Evolutionary conservation across 176 grass and related monocot species (phyloP).

Genomic region (Paspalum notatum): DNA sequence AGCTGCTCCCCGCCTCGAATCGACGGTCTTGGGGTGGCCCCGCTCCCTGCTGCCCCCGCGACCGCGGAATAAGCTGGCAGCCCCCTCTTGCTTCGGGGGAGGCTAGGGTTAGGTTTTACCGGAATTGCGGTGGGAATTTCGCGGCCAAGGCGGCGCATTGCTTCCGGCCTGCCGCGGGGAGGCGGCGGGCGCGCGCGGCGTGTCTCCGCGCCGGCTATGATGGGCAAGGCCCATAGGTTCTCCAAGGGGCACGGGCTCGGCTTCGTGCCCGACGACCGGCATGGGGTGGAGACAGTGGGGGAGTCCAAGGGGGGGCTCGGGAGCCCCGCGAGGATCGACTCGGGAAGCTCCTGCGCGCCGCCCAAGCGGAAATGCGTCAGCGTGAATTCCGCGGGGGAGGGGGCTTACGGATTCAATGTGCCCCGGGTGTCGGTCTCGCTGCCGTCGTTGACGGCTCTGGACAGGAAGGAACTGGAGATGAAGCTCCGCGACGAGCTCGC

Average conservation of each 20-base stretch:
- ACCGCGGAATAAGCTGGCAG: conserved; percentile 36
- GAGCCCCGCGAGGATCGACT: conserved; percentile 62
- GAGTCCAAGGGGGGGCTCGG: conserved; percentile 64
- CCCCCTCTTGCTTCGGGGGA: not conserved
- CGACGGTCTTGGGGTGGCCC: conserved; percentile 36
- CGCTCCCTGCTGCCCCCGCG: not conserved
- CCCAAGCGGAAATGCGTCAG: conserved; percentile 72
- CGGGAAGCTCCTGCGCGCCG: conserved; percentile 62
- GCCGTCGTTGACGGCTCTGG: conserved; percentile 50
- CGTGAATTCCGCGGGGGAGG: conserved; percentile 36
- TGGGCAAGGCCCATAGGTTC: conserved; percentile 95
- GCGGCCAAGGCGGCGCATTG: conserved; percentile 39
- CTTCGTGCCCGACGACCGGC: conserved; percentile 79
- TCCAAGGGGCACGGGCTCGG: conserved; percentile 77
- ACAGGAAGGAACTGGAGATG: conserved; percentile 63
- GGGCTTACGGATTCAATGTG: conserved; percentile 45
- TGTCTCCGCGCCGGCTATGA: conserved; percentile 43
- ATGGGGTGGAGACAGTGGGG: conserved; percentile 70
- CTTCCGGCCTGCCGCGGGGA: not conserved
- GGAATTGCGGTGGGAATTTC: conserved; percentile 42
- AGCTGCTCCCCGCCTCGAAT: conserved; percentile 41
- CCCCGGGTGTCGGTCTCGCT: conserved; percentile 56
- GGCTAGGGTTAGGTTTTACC: conserved; percentile 56
- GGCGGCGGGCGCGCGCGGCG: not conserved
- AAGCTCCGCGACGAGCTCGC: conserved; percentile 67